Percentiles rank a stretch among this genome's conserved stretches.
These are phyloP conservation scores for Spathaspora boniae DNA, from an alignment of 805 yeast genomes.

Conservation along the genomic window DNA sequence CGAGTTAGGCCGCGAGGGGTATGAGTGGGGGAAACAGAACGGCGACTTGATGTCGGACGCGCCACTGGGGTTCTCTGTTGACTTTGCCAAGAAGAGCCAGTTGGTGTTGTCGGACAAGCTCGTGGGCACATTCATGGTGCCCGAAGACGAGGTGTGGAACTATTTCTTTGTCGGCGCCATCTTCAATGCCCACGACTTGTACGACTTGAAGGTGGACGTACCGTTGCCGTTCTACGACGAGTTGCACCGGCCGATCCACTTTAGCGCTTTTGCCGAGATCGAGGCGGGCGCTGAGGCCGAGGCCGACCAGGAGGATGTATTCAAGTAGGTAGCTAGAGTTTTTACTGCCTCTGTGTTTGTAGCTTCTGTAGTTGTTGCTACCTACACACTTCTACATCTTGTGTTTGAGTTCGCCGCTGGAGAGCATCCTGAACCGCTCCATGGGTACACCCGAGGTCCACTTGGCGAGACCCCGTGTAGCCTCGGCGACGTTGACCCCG, in stretches of 20 bases:
- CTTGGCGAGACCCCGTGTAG: conserved; percentile 59
- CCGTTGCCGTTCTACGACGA: conserved; percentile 86
- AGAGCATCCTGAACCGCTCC: conserved; percentile 54
- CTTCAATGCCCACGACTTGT: conserved; percentile 63
- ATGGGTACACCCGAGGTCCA: conserved; percentile 78
- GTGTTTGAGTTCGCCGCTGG: conserved; percentile 54
- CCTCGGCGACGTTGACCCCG: conserved; percentile 59
- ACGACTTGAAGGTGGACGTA: conserved; percentile 64
- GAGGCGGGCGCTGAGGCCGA: conserved; percentile 54
- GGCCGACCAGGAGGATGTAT: conserved; percentile 65
- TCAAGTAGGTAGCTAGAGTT: conserved; percentile 32
- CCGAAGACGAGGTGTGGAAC: conserved; percentile 85
- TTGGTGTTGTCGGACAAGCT: conserved; percentile 70
- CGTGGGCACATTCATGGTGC: conserved; percentile 82
- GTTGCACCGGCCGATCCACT: conserved; percentile 85
- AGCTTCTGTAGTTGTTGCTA: background rate
- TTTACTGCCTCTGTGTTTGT: conserved; percentile 1
- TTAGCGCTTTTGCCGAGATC: conserved; percentile 65
- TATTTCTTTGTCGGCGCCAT: conserved; percentile 83
- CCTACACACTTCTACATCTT: conserved; percentile 42
- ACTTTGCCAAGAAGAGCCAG: conserved; percentile 62
- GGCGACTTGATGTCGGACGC: conserved; percentile 49
- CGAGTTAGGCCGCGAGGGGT: conserved; percentile 60
- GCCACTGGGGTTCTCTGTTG: conserved; percentile 65
- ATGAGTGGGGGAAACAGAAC: conserved; percentile 71